phyloP scores from a whole-genome alignment of 2,329 filamentous ascomycete species.

The Cordyceps cateniannulata region DNA sequence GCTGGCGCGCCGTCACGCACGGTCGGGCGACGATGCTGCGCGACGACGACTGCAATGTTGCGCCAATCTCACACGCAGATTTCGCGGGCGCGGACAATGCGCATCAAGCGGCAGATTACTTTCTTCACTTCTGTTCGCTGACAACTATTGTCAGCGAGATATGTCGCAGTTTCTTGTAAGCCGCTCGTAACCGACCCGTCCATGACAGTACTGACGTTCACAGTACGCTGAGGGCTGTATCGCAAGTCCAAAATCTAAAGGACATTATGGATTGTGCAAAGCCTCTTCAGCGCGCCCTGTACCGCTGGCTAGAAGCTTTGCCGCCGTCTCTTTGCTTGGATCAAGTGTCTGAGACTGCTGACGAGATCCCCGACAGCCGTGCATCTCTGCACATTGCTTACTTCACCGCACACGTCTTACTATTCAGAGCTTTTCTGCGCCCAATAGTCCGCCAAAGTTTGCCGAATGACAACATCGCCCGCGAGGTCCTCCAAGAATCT shows the following conservation, averaged over 20 bases:
- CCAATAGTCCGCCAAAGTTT: slow-evolving; percentile 9
- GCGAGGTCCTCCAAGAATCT: slow-evolving; percentile 14
- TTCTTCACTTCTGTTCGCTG: slow-evolving; percentile 14
- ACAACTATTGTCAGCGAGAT: slow-evolving; percentile 13
- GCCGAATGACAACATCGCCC: background rate
- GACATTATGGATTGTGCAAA: slow-evolving; percentile 9
- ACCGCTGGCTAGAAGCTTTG: slow-evolving; percentile 13
- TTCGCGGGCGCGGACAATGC: background rate
- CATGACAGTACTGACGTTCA: background rate
- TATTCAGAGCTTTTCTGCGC: slow-evolving; percentile 14
- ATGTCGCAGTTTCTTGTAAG: slow-evolving; percentile 16
- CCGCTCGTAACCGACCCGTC: background rate
- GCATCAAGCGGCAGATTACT: slow-evolving; percentile 10
- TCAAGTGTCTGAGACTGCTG: background rate
- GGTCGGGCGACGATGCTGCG: slow-evolving; percentile 15
- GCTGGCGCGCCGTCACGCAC: slow-evolving; percentile 18
- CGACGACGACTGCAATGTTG: slow-evolving; percentile 17
- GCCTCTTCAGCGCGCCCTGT: slow-evolving; percentile 10
- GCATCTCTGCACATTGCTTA: slow-evolving; percentile 15
- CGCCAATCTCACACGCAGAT: slow-evolving; percentile 10
- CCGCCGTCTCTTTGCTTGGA: slow-evolving; percentile 11
- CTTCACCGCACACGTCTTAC: slow-evolving; percentile 14
- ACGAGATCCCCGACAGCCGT: slow-evolving; percentile 13
- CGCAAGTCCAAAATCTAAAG: slow-evolving; percentile 9
- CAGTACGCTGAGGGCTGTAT: slow-evolving; percentile 15